Percentiles rank a stretch among this genome's conserved stretches.
Evolutionary conservation across 75 land plant species (phyloP).

Genomic region (Adiantum capillusveneris): DNA sequence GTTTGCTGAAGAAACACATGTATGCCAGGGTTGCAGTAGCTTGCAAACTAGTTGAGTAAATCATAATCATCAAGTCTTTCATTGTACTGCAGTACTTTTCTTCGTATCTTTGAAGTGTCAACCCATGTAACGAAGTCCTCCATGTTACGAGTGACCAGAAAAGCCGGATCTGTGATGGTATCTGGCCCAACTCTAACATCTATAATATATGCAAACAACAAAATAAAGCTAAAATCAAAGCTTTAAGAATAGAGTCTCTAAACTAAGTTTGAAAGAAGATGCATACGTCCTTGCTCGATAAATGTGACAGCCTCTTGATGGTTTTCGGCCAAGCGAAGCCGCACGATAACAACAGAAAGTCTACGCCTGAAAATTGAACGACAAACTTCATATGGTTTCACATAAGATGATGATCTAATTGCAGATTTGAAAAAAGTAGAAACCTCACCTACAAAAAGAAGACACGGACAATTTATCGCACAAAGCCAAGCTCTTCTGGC

Average conservation of each 20-base stretch:
- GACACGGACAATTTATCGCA: constrained; percentile 76
- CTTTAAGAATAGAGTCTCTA: not conserved
- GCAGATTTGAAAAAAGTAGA: no score
- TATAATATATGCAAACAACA: not conserved
- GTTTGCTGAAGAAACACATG: no score
- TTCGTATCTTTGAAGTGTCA: constrained; percentile 84
- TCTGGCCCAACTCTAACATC: constrained; percentile 90
- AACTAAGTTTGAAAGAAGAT: no score
- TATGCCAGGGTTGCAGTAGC: no score
- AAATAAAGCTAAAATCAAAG: not conserved
- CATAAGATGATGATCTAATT: no score
- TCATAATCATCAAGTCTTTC: constrained; percentile 88
- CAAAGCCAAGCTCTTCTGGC: constrained; percentile 66
- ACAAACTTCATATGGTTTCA: not conserved
- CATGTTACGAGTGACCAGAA: constrained; percentile 77
- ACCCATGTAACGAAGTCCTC: constrained; percentile 97
- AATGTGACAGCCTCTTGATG: constrained; percentile 79
- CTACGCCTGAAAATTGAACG: constrained; percentile 50
- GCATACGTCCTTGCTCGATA: constrained; percentile 86
- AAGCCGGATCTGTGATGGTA: constrained; percentile 88
- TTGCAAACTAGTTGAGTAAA: constrained; percentile 59
- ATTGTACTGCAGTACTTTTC: constrained; percentile 80
- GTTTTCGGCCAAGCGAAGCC: constrained; percentile 69
- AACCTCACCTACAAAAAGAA: constrained; percentile 67
- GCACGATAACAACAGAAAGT: constrained; percentile 58